Evolutionary conservation across 2,329 filamentous ascomycete genomes (phyloP).

Genomic region (Fusarium pseudocircinatum): DNA sequence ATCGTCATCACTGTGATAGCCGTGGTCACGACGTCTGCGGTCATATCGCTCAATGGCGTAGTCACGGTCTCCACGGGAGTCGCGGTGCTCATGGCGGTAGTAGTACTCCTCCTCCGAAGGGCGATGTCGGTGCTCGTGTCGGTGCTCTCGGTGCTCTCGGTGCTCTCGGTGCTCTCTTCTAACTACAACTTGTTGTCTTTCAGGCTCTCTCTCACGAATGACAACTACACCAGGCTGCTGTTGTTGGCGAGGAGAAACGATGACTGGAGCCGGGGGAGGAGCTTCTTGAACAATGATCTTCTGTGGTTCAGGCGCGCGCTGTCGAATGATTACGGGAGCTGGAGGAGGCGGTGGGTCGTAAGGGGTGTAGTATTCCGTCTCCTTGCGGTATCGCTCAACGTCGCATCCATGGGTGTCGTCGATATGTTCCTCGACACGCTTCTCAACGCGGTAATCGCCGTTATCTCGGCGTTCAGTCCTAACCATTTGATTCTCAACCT

Average conservation of each 20-base stretch:
- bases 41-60: slow-evolving; percentile 51
- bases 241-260: slow-evolving; percentile 57
- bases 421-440: slow-evolving; percentile 60
- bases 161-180: slow-evolving; percentile 46
- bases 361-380: slow-evolving; percentile 70
- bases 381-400: slow-evolving; percentile 67
- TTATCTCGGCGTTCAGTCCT: slow-evolving; percentile 59
- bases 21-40: slow-evolving; percentile 54
- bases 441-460: slow-evolving; percentile 57
- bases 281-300: slow-evolving; percentile 70
- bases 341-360: slow-evolving; percentile 57
- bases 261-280: slow-evolving; percentile 60
- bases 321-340: slow-evolving; percentile 65
- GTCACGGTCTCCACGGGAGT: slow-evolving; percentile 50
- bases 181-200: slow-evolving; percentile 48
- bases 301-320: slow-evolving; percentile 64
- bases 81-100: slow-evolving; percentile 58
- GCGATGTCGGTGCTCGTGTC: slow-evolving; percentile 15
- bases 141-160: slow-evolving; percentile 44
- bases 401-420: slow-evolving; percentile 59
- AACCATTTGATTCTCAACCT: slow-evolving; percentile 59
- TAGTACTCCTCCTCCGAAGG: slow-evolving; percentile 60
- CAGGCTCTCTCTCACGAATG: slow-evolving; percentile 54
- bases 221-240: slow-evolving; percentile 59
- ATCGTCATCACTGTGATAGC: slow-evolving; percentile 59